Evolutionary conservation across 2,329 filamentous ascomycete genomes (phyloP).

Genomic region (Aspergillus novoparasiticus): DNA sequence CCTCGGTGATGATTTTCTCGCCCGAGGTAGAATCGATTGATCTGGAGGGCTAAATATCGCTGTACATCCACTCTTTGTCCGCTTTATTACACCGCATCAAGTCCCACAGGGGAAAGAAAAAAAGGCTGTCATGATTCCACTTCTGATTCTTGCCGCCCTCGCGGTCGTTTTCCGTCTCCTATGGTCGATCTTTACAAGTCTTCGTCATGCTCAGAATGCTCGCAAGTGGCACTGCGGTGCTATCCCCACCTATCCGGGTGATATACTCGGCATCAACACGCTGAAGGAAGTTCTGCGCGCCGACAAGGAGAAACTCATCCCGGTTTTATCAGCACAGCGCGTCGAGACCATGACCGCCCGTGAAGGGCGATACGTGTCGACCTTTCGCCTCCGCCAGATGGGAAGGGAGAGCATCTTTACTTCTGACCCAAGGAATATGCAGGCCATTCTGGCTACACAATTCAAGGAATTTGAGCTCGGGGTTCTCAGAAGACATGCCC

Average conservation of each 20-base stretch:
- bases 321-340: conserved; percentile 22
- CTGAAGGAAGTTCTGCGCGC: conserved; percentile 26
- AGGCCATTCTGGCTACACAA: conserved; percentile 80
- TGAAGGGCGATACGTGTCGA: conserved; percentile 29
- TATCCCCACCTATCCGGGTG: conserved; percentile 30
- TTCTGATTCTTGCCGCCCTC: conserved; percentile 27
- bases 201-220: conserved; percentile 31
- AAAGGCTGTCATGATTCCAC: conserved; percentile 18
- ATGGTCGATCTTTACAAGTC: conserved; percentile 23
- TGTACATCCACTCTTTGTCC: neutral
- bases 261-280: conserved; percentile 29
- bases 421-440: conserved; percentile 65
- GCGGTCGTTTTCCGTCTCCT: conserved; percentile 28
- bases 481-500: conserved; percentile 67
- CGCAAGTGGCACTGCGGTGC: conserved; percentile 27
- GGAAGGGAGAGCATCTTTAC: conserved; percentile 31
- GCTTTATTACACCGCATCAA: neutral
- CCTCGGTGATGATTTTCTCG: neutral
- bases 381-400: conserved; percentile 27
- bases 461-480: conserved; percentile 85
- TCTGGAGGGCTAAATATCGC: neutral
- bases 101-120: neutral
- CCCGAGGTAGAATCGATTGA: neutral
- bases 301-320: conserved; percentile 29
- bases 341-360: conserved; percentile 23